Conservation (phyloP, 192 early-diverging fungal species). For the Gigaspora rosea region DNA sequence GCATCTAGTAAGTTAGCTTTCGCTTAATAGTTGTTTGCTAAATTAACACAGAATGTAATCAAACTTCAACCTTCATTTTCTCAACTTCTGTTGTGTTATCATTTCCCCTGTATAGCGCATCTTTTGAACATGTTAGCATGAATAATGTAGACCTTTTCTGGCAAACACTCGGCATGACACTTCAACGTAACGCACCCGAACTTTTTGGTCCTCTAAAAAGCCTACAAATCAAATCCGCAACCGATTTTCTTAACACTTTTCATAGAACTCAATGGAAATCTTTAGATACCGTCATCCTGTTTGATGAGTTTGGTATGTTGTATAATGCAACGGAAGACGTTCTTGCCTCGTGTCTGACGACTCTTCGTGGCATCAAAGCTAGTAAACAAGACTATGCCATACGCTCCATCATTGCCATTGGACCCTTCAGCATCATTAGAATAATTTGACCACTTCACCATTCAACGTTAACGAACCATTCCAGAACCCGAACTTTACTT, state of each 20-base stretch:
- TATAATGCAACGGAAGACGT: constrained; percentile 10
- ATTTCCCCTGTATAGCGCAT: constrained; percentile 9
- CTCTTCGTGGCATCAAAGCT: constrained; percentile 27
- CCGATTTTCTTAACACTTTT: constrained; percentile 11
- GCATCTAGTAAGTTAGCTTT: constrained; percentile 32
- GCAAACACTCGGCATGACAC: constrained; percentile 7
- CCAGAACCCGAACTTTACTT: constrained; percentile 27
- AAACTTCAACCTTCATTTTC: not conserved
- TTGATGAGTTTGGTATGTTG: constrained; percentile 25
- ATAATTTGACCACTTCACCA: constrained; percentile 4
- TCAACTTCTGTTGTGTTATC: not conserved
- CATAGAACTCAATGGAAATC: not conserved
- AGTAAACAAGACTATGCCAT: not conserved
- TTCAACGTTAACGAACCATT: constrained; percentile 28
- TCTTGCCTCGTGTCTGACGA: not conserved
- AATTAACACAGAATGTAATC: not conserved
- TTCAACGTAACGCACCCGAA: constrained; percentile 7
- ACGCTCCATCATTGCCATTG: constrained; percentile 8
- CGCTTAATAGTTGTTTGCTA: too few relatives aligned
- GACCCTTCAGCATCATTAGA: constrained; percentile 28
- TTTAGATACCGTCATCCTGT: constrained; percentile 14
- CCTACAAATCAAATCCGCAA: constrained; percentile 17
- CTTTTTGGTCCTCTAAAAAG: not conserved
- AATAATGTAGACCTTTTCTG: constrained; percentile 14
- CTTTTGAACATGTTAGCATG: constrained; percentile 19